phyloP scores from a whole-genome alignment of 306 rosid species.

The Cyclanthera cordifolia region DNA sequence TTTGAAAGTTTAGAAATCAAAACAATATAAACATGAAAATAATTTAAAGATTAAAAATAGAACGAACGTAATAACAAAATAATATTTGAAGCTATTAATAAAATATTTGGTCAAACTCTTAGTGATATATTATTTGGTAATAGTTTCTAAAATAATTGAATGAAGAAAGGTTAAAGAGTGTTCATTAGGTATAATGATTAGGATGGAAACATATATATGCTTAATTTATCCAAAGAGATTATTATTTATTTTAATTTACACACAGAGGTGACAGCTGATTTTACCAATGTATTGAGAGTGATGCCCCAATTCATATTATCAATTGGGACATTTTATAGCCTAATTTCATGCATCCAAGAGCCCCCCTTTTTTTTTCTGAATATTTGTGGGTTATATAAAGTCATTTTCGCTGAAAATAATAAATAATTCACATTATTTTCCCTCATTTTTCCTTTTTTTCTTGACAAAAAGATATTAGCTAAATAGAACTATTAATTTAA shows the following conservation, averaged over 20 bases:
- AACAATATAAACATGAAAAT: no score
- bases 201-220: neutral
- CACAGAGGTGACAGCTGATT: conserved; percentile 7
- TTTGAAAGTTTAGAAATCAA: no score
- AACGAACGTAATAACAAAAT: no score
- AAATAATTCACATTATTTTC: neutral
- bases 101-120: no score
- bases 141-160: neutral
- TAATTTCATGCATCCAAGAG: neutral
- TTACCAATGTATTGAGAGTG: conserved; percentile 1
- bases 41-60: no score
- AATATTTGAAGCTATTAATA: no score
- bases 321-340: neutral
- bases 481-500: no score
- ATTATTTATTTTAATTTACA: neutral
- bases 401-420: neutral
- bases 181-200: conserved; percentile 3
- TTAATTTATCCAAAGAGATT: neutral
- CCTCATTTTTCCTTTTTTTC: neutral
- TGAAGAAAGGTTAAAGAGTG: neutral
- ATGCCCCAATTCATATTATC: neutral
- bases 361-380: no score
- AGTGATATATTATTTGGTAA: neutral
- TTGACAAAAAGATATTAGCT: neutral
- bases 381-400: neutral